Evolutionary conservation across 805 yeast genomes (phyloP).

Genomic region (Kluyveromyces siamensis): DNA sequence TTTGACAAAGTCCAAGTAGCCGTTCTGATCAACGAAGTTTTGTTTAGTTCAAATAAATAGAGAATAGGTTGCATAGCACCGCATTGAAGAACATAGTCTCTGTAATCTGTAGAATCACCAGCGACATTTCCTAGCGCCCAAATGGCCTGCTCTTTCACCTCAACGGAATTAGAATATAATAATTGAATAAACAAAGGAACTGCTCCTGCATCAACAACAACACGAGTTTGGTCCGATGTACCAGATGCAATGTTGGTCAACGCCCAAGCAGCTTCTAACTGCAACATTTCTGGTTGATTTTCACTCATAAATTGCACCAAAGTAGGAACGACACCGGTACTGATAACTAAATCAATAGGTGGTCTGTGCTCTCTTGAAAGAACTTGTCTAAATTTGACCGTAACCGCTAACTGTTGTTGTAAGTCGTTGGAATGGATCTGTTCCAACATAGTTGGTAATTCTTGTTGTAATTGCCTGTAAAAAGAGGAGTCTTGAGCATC

Average conservation of each 20-base stretch:
- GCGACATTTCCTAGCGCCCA: conserved; percentile 99
- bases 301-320: conserved; percentile 77
- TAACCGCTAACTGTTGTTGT: conserved; percentile 77
- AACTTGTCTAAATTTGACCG: conserved; percentile 87
- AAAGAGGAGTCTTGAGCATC: conserved; percentile 29
- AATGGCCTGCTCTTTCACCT: conserved; percentile 96
- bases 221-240: conserved; percentile 75
- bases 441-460: conserved; percentile 79
- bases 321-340: conserved; percentile 87
- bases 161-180: conserved; percentile 70
- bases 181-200: conserved; percentile 84
- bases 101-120: conserved; percentile 84
- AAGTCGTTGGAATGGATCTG: conserved; percentile 67
- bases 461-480: conserved; percentile 45
- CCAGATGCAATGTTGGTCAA: conserved; percentile 97
- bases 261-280: conserved; percentile 99
- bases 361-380: conserved; percentile 92
- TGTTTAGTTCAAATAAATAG: conserved; percentile 65
- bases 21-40: conserved; percentile 85
- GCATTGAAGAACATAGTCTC: conserved; percentile 80
- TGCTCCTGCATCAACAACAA: conserved; percentile 89
- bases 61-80: conserved; percentile 88
- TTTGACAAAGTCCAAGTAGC: conserved; percentile 98
- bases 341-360: conserved; percentile 88
- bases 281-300: conserved; percentile 75